phyloP scores from a whole-genome alignment of 1,284 basidiomycete genomes.

The Cutaneotrichosporon curvatum region DNA sequence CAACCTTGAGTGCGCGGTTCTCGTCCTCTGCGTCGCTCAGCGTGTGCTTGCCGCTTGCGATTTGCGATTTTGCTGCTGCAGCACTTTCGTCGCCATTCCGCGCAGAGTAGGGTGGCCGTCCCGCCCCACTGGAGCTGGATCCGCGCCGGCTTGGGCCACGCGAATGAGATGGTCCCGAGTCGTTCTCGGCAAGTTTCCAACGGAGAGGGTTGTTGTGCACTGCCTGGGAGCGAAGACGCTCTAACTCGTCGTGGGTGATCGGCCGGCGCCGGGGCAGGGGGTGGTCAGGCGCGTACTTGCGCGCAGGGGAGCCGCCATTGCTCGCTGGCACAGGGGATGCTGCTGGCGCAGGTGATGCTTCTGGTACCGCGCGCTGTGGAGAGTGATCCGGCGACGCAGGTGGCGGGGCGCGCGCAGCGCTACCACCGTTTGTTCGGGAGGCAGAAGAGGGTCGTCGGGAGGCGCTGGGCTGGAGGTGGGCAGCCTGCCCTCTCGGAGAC shows the following conservation, averaged over 20 bases:
- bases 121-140: conserved; percentile 3
- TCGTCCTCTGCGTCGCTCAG: background rate
- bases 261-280: conserved; percentile 18
- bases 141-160: conserved; percentile 9
- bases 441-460: too few species aligned
- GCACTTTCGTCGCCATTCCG: background rate
- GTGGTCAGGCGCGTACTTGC: conserved; percentile 26
- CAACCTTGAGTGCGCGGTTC: background rate
- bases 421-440: too few species aligned
- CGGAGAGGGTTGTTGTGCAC: conserved; percentile 32
- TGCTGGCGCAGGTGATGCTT: too few species aligned
- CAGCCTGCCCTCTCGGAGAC: too few species aligned
- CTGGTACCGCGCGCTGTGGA: too few species aligned
- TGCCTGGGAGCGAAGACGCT: conserved; percentile 17
- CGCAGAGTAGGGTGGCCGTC: background rate
- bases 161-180: background rate
- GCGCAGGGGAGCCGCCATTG: background rate
- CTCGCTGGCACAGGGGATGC: background rate
- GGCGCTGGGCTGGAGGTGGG: too few species aligned
- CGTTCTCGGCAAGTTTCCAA: background rate
- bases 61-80: too few species aligned
- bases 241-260: conserved; percentile 30
- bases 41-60: background rate
- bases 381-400: too few species aligned
- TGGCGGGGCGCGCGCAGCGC: too few species aligned